Evolutionary conservation across 2,329 filamentous ascomycete species (phyloP), one percentile per base, ranked within the genome.

Genomic region (Penicillium corylophilum): DNA sequence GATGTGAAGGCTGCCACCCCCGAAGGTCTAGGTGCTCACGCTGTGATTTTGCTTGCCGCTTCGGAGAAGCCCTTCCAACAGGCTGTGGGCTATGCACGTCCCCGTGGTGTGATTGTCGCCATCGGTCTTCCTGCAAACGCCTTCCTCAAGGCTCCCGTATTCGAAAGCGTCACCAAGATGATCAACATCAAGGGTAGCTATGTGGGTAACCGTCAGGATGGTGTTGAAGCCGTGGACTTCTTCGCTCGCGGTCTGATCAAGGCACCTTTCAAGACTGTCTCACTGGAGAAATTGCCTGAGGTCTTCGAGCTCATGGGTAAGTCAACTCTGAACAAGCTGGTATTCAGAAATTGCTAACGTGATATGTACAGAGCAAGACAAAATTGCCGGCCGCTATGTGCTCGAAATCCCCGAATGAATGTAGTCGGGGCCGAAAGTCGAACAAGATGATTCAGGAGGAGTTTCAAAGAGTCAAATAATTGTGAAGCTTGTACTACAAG

Each of bases 31-130:
- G 93, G 93, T 46, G 91, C 92, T 5, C 88, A 95, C 65, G 92
- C 90, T 35, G 91, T 93, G 55, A 79, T 96, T 60, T 80, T 96
- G 40, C 84, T 96, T 54, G 92, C 93, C 55, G 91, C 90, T 46
- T 83, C 80, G 64, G 92, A 96, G 82, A 90, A 87, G 79, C 93
- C 93, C 48, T 96, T 96, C 85, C 90, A 96, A 77, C 92, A 96
- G 78, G 93, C 93, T 38, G 85, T 89, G 43, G 86, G 81, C 74
- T 96, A 96, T 74, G 87, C 96, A 56, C 88, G 93, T 54, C 82
- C 90, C 50, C 84, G 85, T 54, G 93, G 93, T 53, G 82, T 84
- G 35, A 88, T 96, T 67, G 83, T 96, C 57, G 93, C 89, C 75
- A 94, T 97, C 66, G 93, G 92, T 67, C 79, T 96, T 23, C 93